A percentile compares a stretch with the other conserved stretches of the same genome.
Conservation (phyloP, 2,329 filamentous ascomycete species). For the Alternaria ventricosa region DNA sequence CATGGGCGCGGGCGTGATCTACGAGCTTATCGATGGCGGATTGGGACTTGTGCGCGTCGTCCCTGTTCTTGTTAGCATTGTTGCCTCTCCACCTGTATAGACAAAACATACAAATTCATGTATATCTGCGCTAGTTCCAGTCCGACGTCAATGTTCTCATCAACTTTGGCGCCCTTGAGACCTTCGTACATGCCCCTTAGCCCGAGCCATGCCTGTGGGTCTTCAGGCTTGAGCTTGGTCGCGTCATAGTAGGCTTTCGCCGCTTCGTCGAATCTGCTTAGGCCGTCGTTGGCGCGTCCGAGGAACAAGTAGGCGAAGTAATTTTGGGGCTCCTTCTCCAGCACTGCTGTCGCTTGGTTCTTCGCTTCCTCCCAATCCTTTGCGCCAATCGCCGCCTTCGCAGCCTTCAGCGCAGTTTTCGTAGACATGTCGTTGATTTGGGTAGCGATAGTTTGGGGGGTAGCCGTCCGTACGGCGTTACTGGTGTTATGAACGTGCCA, state of each 20-base stretch:
- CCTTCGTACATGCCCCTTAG: conserved; percentile 83
- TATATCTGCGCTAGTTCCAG: conserved; percentile 78
- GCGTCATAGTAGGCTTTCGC: conserved; percentile 79
- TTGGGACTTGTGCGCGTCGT: conserved; percentile 66
- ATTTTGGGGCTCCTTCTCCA: conserved; percentile 76
- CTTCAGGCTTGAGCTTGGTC: conserved; percentile 71
- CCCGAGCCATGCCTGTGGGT: conserved; percentile 90
- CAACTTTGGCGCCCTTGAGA: conserved; percentile 72
- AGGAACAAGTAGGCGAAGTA: conserved; percentile 91
- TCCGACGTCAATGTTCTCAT: conserved; percentile 75
- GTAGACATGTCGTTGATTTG: conserved; percentile 36
- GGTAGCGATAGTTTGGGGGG: not conserved
- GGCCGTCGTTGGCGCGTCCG: conserved; percentile 82
- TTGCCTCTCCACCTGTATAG: rapidly evolving
- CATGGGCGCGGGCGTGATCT: conserved; percentile 73
- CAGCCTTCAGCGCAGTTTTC: conserved; percentile 81
- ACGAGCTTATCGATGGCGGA: conserved; percentile 79
- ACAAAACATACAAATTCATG: conserved; percentile 49
- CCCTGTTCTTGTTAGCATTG: conserved; percentile 46
- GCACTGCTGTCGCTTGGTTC: conserved; percentile 70
- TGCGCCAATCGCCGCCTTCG: conserved; percentile 77
- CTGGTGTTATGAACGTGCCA: conserved; percentile 29
- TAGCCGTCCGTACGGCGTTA: conserved; percentile 18
- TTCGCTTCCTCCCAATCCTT: conserved; percentile 80
- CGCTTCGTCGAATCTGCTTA: conserved; percentile 72